Conservation (phyloP, 176 grass and related monocot species). For the Avena insularis region DNA sequence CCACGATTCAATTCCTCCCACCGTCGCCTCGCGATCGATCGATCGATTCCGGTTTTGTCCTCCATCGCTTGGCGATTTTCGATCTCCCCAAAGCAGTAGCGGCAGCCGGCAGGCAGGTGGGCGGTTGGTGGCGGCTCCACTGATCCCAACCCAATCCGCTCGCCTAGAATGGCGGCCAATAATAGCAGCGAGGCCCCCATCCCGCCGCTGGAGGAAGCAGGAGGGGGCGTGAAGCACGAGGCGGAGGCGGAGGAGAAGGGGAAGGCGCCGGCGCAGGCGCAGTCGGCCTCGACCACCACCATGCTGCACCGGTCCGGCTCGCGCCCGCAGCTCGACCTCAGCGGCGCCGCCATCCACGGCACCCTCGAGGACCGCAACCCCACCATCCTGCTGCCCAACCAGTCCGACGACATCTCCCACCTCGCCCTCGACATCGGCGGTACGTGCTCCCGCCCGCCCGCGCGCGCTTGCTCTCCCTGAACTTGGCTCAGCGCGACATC, state of each 20-base stretch:
- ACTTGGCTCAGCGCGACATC: neutral
- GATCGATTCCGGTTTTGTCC: constrained; percentile 16
- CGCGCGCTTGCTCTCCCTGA: neutral
- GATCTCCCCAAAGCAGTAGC: constrained; percentile 46
- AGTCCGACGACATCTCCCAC: constrained; percentile 96
- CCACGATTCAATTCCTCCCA: neutral
- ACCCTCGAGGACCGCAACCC: constrained; percentile 88
- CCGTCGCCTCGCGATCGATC: neutral
- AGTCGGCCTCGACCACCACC: neutral
- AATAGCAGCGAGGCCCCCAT: constrained; percentile 50
- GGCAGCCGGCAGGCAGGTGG: constrained; percentile 53
- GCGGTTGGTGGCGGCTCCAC: constrained; percentile 55
- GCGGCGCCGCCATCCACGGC: constrained; percentile 90
- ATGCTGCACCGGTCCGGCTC: constrained; percentile 81
- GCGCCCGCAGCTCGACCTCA: constrained; percentile 90
- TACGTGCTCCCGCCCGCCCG: constrained; percentile 29
- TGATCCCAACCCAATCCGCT: constrained; percentile 28
- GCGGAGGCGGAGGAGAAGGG: constrained; percentile 7
- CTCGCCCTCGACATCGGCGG: constrained; percentile 95
- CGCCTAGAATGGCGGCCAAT: constrained; percentile 57
- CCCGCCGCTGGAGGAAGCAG: constrained; percentile 27
- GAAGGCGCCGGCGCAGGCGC: neutral
- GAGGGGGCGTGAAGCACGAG: constrained; percentile 47
- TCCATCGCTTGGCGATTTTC: constrained; percentile 40
- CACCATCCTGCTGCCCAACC: constrained; percentile 90